Conservation (phyloP, 1,284 basidiomycete genomes). For the Rhodotorula mucilaginosa region DNA sequence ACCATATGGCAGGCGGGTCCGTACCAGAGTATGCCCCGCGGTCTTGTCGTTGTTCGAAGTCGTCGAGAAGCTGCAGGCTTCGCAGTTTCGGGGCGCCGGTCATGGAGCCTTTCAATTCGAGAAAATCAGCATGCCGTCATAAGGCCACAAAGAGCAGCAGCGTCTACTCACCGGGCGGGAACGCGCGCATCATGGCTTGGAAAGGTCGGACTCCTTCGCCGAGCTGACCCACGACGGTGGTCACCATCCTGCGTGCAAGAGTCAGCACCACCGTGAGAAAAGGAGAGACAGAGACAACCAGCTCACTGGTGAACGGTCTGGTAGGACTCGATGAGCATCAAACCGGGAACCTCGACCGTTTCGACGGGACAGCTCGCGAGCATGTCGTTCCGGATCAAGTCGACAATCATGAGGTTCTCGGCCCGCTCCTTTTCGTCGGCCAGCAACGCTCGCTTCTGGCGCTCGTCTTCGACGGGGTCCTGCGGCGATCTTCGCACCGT, state of each 20-base stretch:
- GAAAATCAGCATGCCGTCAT: too few relatives aligned
- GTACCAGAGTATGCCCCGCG: constrained; percentile 80
- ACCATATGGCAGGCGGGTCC: too few relatives aligned
- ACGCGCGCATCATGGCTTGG: constrained; percentile 48
- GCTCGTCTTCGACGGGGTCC: constrained; percentile 45
- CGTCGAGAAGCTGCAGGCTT: constrained; percentile 83
- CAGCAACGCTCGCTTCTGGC: constrained; percentile 55
- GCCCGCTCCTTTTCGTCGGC: constrained; percentile 88
- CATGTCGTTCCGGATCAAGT: constrained; percentile 90
- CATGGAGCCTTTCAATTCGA: constrained; percentile 56
- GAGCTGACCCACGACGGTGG: constrained; percentile 74
- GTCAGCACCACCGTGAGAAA: too few relatives aligned
- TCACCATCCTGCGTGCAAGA: constrained; percentile 61
- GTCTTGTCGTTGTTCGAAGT: constrained; percentile 64
- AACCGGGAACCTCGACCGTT: constrained; percentile 75
- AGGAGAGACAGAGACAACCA: background rate
- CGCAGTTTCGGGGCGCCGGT: constrained; percentile 95
- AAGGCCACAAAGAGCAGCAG: constrained; percentile 4
- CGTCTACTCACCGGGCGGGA: constrained; percentile 70
- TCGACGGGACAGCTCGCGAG: constrained; percentile 65
- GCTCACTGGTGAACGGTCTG: constrained; percentile 81
- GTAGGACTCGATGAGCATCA: constrained; percentile 88
- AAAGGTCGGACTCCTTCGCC: constrained; percentile 72
- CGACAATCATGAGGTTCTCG: constrained; percentile 98
- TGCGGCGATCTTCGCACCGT: constrained; percentile 53